Evolutionary conservation across 2,329 filamentous ascomycete species (phyloP).

Genomic region (Curvularia sp.): DNA sequence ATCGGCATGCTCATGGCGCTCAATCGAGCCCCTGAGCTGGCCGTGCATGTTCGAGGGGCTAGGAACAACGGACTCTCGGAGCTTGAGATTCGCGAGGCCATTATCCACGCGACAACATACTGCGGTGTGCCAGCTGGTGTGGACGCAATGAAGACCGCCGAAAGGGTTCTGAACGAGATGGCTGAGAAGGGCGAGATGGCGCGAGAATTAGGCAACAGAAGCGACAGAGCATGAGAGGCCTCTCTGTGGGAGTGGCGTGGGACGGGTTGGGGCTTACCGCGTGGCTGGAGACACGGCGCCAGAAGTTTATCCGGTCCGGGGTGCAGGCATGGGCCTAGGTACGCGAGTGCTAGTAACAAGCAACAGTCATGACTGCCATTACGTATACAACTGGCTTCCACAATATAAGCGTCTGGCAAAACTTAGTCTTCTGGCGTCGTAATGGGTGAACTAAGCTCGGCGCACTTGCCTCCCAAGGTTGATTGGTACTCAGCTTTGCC

Average conservation of each 20-base stretch:
- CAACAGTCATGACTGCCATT: background rate
- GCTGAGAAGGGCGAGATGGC: slow-evolving; percentile 54
- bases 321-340: background rate
- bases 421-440: background rate
- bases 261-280: background rate
- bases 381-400: background rate
- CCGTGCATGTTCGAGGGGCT: slow-evolving; percentile 68
- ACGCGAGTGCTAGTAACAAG: background rate
- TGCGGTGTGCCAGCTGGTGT: slow-evolving; percentile 63
- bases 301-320: slow-evolving; percentile 1
- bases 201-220: slow-evolving; percentile 43
- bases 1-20: slow-evolving; percentile 70
- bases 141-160: slow-evolving; percentile 62
- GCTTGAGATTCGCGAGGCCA: slow-evolving; percentile 68
- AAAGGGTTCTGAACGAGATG: slow-evolving; percentile 62
- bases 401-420: background rate
- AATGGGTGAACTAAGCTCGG: slow-evolving; percentile 1
- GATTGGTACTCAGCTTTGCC: slow-evolving; percentile 19
- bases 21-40: slow-evolving; percentile 66
- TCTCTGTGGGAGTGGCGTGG: background rate
- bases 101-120: slow-evolving; percentile 60
- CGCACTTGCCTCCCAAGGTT: background rate
- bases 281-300: slow-evolving; percentile 1
- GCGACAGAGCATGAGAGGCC: slow-evolving; percentile 35
- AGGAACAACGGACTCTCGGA: slow-evolving; percentile 69